Percentiles rank a stretch among this genome's conserved stretches.
Conservation (phyloP, 1,284 basidiomycete species). For the Austropuccinia psidii region DNA sequence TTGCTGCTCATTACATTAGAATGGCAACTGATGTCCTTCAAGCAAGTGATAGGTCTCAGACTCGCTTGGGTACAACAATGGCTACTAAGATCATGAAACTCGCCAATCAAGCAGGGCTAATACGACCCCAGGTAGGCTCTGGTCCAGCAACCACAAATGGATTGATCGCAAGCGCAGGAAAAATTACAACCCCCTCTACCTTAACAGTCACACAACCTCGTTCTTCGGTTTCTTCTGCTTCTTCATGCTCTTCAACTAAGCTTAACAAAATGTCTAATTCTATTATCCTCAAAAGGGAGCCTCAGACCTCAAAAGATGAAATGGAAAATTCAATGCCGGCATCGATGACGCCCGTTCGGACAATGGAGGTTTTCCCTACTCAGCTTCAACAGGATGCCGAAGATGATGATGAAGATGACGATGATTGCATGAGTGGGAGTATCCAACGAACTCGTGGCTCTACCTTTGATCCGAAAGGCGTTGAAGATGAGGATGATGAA, state of each 20-base stretch:
- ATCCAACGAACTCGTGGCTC: not conserved
- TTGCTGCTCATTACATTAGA: conserved; percentile 31
- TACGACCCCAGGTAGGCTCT: conserved; percentile 13
- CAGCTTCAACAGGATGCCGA: not conserved
- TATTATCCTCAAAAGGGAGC: not conserved
- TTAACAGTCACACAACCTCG: no score
- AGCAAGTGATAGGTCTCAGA: conserved; percentile 31
- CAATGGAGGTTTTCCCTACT: not conserved
- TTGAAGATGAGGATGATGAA: not conserved
- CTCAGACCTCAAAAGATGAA: not conserved
- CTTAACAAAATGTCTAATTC: not conserved
- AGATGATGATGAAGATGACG: not conserved
- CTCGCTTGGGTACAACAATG: conserved; percentile 31
- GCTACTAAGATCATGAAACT: conserved; percentile 28
- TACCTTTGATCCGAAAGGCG: not conserved
- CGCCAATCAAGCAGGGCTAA: conserved; percentile 24
- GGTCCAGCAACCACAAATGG: not conserved
- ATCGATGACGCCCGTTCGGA: not conserved
- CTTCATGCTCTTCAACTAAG: not conserved
- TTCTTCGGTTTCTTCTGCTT: no score
- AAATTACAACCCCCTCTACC: not conserved
- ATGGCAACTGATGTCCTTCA: conserved; percentile 33
- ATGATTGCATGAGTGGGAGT: not conserved
- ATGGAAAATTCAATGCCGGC: not conserved
- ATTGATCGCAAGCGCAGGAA: not conserved